Base-by-base conservation (phyloP, 2,329 filamentous ascomycete species). In the Aspergillus awamori region DNA sequence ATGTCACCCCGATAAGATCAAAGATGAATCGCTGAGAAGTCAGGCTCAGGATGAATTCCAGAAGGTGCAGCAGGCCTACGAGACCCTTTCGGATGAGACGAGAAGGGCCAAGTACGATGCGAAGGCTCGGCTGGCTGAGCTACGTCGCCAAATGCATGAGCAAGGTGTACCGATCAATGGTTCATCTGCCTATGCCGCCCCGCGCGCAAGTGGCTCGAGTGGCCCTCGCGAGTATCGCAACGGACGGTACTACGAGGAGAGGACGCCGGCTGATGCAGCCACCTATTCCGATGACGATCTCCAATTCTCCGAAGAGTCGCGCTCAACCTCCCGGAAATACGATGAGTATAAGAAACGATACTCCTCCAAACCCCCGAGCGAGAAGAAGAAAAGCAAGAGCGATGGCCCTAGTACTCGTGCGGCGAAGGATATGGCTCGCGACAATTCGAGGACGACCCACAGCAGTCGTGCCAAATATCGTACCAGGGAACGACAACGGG, bases 1-100 rank as follows among this genome's bases (percentile, higher is more conserved):
- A 76, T 93, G 90, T 73, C 93, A 97, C 69, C 93, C 93, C 36
- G 93, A 97, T 82, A 96, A 97, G 80, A 87, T 96, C 64, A 89
- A 92, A 67, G 87, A 96, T 70, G 87, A 89, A 57, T 82, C 86
- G 15, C 81, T 90, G 70, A 96, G 95, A 78, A 86, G 87, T 61
- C 81, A 87, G 69, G 96, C 93, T 76, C 87, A 91, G 69, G 89
- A 92, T 69, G 89, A 96, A 77, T 99, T 98, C 72, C 93, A 97
- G 77, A 88, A 87, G 74, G 91, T 98, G 36, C 93, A 97, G 76
- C 87, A 93, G 70, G 93, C 95, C 54, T 99, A 97, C 78, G 95
- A 98, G 77, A 83, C 95, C 30, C 86, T 99, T 63, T 91, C 87
- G 71, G 89, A 97, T 73, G 90, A 94, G 28, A 82, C 80, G 6